Base-by-base conservation (phyloP, 805 yeast genomes). In the Blastobotrys americana region DNA sequence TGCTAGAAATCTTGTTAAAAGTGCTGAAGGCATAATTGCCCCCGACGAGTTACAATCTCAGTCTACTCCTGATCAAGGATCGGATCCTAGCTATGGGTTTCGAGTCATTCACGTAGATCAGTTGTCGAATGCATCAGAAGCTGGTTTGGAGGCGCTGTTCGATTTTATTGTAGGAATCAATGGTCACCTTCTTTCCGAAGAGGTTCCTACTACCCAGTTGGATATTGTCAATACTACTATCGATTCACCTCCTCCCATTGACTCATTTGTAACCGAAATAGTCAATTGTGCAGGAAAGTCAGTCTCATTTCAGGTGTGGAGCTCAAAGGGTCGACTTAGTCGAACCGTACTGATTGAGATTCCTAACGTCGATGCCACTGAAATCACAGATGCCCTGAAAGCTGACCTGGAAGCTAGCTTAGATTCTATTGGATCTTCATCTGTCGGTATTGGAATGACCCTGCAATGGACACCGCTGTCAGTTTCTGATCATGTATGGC, bases 401-500 rank as follows among this genome's bases (percentile, higher is more conserved):
- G 31, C 31, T 8, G 31, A 25, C 31, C 31, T 25, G 31, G 31
- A 25, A 8, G n/a, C 17, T 23, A 13, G 17, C 19, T 36, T 27
- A 16, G 34, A 23, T n/a, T 10, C 17, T 13, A 16, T 25, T 52
- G 60, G 28, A 16, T 44, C 3, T 48, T 20, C 27, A n/a, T 21
- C 19, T 16, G 55, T 85, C 15, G 94, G 95, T 0, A 55, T 88
- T 19, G 72, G 72, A 1, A 22, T 64, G 19, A 67, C 82, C 9
- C 67, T 87, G 1, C 94, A 86, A 57, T 78, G 94, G 69, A 78
- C 87, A 1, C 87, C 94, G 16, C 57, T 88, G 34, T 69, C 74
- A 23, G 75, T 87, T 0, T 78, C 95, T 0, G 83, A 90, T 1
- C 82, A 77, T 57, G 94, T 88, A 9, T 90, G 96, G 83, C 94